Base-by-base conservation (phyloP, 306 rosid genomes). In the Vigna angularis region DNA sequence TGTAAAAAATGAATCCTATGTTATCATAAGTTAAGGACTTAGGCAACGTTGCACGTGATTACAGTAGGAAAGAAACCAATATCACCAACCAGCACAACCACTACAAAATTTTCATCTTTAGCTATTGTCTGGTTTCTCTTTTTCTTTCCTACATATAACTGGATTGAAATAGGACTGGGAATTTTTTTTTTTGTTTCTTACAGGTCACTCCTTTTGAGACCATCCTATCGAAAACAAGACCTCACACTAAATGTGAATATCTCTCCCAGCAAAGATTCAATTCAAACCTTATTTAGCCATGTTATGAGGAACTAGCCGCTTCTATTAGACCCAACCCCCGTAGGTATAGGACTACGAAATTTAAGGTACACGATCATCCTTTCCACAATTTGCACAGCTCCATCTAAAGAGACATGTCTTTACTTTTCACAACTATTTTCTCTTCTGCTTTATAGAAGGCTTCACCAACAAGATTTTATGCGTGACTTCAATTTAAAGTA, bases 1-100 rank as follows among this genome's bases (percentile, higher is more conserved):
- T 47, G 34, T 4, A 49, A 40, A 15, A 57, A 22, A 58, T 57
- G 28, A 7, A 28, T 17, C 18, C 65, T 56, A 12, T 4, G n/a
- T 32, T 16, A 32, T 32, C 45, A 58, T n/a, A 49, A 66, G 10
- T 57, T 49, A 80, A 22, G 64, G 47, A 38, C 80, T 52, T 15
- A 38, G 5, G 7, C 69, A 65, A 42, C 70, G 56, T 45, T 80
- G 47, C 44, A 75, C 77, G 22, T 57, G 38, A 17, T 61, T 49
- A 50, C 48, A 50, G 40, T 14, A 72, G 61, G 51, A 56, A 47
- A 16, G 49, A 64, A 55, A 50, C 26, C 30, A 83, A 66, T 26
- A 73, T 50, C 68, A 63, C 65, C 57, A 20, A 15, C 61, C 40
- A 66, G 17, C 76, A 22, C 55, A 49, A 64, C 32, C 56, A 6